A percentile compares a stretch with the other conserved stretches of the same genome.
Conservation (phyloP, 345 rosid genomes). For the Trapa incisa region DNA sequence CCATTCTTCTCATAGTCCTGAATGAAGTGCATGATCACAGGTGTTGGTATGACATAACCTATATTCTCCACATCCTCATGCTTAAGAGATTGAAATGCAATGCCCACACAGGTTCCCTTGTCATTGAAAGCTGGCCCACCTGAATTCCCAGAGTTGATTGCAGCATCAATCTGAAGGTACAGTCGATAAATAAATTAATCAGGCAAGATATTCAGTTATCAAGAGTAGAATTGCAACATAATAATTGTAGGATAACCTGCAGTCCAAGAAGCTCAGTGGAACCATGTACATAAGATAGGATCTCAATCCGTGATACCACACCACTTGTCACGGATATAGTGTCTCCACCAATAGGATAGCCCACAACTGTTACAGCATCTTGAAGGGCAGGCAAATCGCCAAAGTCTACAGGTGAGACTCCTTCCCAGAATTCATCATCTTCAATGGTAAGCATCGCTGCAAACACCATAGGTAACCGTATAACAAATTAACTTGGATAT, state of each 20-base stretch:
- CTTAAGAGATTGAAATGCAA: conserved; percentile 90
- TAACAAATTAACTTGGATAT: neutral
- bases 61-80: conserved; percentile 90
- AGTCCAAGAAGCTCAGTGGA: conserved; percentile 86
- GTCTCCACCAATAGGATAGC: conserved; percentile 93
- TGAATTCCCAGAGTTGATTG: conserved; percentile 89
- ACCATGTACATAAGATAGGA: conserved; percentile 79
- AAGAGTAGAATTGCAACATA: neutral
- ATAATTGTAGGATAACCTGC: conserved; percentile 31
- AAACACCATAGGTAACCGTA: conserved; percentile 3
- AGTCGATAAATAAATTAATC: conserved; percentile 3
- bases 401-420: conserved; percentile 74
- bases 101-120: conserved; percentile 79
- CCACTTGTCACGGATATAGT: conserved; percentile 95
- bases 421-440: conserved; percentile 89
- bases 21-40: conserved; percentile 77
- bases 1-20: conserved; percentile 82
- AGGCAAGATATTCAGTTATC: neutral
- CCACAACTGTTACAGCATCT: conserved; percentile 95
- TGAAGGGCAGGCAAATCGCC: conserved; percentile 89
- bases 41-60: conserved; percentile 93
- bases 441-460: conserved; percentile 60
- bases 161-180: conserved; percentile 77
- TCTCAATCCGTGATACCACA: conserved; percentile 86
- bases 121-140: conserved; percentile 96